Evolutionary conservation across 2,329 filamentous ascomycete species (phyloP), one percentile per base, ranked within the genome.

Genomic region (Beauveria caledonica): DNA sequence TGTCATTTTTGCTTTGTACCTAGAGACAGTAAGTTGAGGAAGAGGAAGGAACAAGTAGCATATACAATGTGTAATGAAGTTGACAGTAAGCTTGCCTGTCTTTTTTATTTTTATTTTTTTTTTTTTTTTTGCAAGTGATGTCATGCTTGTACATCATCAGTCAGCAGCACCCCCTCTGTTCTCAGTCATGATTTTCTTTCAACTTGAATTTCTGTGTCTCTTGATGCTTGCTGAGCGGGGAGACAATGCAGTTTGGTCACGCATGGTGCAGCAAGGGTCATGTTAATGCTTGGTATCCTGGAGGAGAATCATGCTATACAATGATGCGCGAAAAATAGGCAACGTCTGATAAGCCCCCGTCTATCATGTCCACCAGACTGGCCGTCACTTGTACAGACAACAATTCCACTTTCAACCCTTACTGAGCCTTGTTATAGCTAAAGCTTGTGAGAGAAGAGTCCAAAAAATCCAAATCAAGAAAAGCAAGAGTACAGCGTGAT

Each of bases 271-370:
- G 25, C n/a, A 9, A 4, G 5, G 9, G 11, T 39, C 39, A 42
- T 58, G 55, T 49, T 45, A 59, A 59, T 59, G 39, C 33, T 59
- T 59, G 48, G 56, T 59, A 59, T 59, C 56, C 56, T 52, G 39
- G 56, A 59, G 39, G 52, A 27, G 52, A 59, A 52, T 59, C 56
- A 59, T 59, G 48, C 56, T 52, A 33, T 59, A 51, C 56, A 59
- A 59, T 52, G 48, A 51, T 59, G 23, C 29, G 45, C 17, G 36
- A 45, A 59, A 56, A 36, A 45, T 21, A 51, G 19, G 51, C 44
- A 21, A 39, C 23, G 25, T 21, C 54, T 13, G 49, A 45, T 9
- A 9, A 58, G 23, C 44, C 44, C 45, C 55, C 25, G 25, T 21
- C 11, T n/a, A 11, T 25, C 5, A 27, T 10, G 11, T 36, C 46